Conservation (phyloP, 75 land plant genomes). For the Selaginella moellendorffii region DNA sequence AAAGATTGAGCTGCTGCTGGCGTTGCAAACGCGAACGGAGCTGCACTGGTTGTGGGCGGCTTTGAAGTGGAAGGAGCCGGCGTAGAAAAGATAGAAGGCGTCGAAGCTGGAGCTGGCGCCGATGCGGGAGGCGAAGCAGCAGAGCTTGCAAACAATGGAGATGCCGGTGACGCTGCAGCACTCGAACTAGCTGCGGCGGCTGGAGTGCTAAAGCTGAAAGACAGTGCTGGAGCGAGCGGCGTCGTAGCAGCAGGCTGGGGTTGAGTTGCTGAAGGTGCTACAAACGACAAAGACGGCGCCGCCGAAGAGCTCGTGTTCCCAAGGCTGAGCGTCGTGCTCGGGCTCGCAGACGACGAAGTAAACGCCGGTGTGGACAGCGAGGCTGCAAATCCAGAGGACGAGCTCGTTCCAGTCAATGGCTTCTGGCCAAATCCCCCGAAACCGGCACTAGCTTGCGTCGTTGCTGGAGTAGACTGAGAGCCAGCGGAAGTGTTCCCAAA, state of each 20-base stretch:
- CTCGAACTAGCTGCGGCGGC: neutral
- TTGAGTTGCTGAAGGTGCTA: neutral
- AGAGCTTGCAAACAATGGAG: neutral
- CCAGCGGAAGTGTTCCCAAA: conserved; percentile 10
- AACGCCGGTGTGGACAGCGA: conserved; percentile 6
- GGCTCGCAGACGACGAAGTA: conserved; percentile 10
- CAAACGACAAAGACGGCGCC: neutral
- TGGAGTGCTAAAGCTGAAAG: neutral
- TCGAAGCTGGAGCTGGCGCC: neutral
- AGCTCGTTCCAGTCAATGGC: neutral
- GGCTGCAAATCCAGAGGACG: neutral
- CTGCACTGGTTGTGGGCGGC: neutral
- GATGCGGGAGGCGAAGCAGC: neutral
- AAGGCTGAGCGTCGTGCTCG: conserved; percentile 12
- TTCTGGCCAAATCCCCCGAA: neutral
- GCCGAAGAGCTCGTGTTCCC: neutral
- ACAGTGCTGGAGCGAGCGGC: neutral
- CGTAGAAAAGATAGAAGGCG: neutral
- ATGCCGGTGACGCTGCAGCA: neutral
- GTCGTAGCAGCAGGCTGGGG: neutral
- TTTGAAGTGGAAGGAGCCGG: neutral
- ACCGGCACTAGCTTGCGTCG: conserved; percentile 5
- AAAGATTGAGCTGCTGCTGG: neutral
- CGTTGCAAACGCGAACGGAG: neutral
- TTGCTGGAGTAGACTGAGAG: neutral